Conservation (phyloP, 2,329 filamentous ascomycete genomes). For the Blumeria graminis region DNA sequence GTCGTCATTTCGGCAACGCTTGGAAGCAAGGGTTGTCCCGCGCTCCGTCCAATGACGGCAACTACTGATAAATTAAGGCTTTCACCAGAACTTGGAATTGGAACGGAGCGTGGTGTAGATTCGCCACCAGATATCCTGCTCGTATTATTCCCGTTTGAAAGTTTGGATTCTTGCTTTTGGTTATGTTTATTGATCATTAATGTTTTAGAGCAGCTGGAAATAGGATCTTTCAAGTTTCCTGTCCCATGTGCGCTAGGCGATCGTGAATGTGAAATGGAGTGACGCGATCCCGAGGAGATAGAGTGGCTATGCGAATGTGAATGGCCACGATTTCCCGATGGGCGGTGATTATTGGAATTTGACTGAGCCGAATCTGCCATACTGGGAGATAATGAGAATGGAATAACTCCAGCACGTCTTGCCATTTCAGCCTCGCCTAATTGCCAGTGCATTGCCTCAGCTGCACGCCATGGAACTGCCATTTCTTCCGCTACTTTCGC, state of each 20-base stretch:
- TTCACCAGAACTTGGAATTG: slow-evolving; percentile 17
- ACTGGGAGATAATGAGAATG: slow-evolving; percentile 46
- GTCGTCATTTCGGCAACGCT: slow-evolving; percentile 39
- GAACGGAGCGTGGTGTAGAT: slow-evolving; percentile 14
- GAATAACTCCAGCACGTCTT: slow-evolving; percentile 64
- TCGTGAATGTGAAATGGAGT: not conserved
- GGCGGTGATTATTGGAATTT: slow-evolving; percentile 19
- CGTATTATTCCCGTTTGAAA: not conserved
- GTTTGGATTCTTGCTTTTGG: not conserved
- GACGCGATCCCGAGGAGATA: not conserved
- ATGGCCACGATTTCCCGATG: slow-evolving; percentile 16
- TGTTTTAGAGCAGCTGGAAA: not conserved
- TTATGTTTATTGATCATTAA: not conserved
- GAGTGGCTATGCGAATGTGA: slow-evolving; percentile 8
- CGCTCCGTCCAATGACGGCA: slow-evolving; percentile 8
- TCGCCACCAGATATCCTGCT: slow-evolving; percentile 14
- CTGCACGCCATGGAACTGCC: slow-evolving; percentile 81
- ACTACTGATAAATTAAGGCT: slow-evolving; percentile 15
- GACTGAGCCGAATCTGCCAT: slow-evolving; percentile 21
- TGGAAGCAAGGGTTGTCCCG: slow-evolving; percentile 22
- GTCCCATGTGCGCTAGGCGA: not conserved
- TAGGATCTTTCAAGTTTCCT: not conserved
- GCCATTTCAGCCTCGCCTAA: slow-evolving; percentile 89
- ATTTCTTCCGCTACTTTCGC: slow-evolving; percentile 86
- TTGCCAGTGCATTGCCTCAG: slow-evolving; percentile 97